A percentile compares a stretch with the other conserved stretches of the same genome.
phyloP scores from a whole-genome alignment of 1,284 basidiomycete genomes.

The Irpex rosettiformis region DNA sequence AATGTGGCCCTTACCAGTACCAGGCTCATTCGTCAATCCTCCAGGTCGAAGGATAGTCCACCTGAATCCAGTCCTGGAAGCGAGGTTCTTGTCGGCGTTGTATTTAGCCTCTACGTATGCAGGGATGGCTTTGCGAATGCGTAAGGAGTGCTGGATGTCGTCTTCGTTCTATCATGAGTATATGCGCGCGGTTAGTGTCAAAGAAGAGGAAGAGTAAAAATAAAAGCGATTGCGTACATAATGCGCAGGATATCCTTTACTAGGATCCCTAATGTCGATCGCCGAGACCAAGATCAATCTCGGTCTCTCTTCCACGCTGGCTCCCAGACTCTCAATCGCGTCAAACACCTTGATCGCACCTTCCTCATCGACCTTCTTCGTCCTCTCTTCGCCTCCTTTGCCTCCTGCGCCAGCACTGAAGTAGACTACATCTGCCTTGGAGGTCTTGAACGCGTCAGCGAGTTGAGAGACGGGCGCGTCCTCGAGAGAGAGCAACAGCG shows the following conservation, averaged over 20 bases:
- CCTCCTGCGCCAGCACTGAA: slow-evolving; percentile 72
- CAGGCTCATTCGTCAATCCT: slow-evolving; percentile 49
- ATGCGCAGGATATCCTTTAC: slow-evolving; percentile 47
- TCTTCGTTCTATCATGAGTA: slow-evolving; percentile 37
- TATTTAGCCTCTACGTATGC: slow-evolving; percentile 64
- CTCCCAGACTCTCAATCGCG: slow-evolving; percentile 52
- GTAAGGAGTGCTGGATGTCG: slow-evolving; percentile 44
- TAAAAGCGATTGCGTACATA: slow-evolving; percentile 41
- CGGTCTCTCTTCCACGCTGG: slow-evolving; percentile 37
- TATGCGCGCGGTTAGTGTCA: not conserved
- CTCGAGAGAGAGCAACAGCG: slow-evolving; percentile 61
- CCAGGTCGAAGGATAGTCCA: slow-evolving; percentile 75
- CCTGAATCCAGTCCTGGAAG: slow-evolving; percentile 52
- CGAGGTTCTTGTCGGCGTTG: slow-evolving; percentile 68
- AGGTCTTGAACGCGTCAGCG: slow-evolving; percentile 42
- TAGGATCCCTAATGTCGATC: slow-evolving; percentile 57
- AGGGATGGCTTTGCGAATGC: slow-evolving; percentile 39
- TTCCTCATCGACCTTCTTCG: slow-evolving; percentile 66
- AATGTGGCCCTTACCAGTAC: slow-evolving; percentile 49
- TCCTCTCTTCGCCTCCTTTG: slow-evolving; percentile 61
- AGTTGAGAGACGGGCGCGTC: slow-evolving; percentile 47
- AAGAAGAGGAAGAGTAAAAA: not conserved
- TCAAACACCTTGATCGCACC: slow-evolving; percentile 74
- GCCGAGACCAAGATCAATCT: slow-evolving; percentile 63
- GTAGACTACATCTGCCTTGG: slow-evolving; percentile 47